Evolutionary conservation across 2,329 filamentous ascomycete genomes (phyloP).

Genomic region (Calonectria honghensis): DNA sequence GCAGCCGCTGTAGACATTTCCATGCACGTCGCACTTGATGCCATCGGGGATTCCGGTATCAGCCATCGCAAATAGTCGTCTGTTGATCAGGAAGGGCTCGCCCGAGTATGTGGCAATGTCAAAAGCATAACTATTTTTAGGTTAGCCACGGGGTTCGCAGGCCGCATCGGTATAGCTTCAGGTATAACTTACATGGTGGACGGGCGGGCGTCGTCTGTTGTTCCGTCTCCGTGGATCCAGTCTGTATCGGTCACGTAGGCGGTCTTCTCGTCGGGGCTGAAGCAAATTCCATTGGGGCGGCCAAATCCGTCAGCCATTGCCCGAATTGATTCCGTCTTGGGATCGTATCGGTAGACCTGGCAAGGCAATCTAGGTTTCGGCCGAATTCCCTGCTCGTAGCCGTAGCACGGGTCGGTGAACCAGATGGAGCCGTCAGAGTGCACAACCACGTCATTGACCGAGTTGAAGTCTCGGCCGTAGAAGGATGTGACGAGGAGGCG

Average conservation of each 20-base stretch:
- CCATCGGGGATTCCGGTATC: conserved; percentile 67
- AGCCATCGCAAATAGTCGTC: conserved; percentile 70
- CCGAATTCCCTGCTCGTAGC: conserved; percentile 67
- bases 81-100: conserved; percentile 41
- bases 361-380: conserved; percentile 65
- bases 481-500: conserved; percentile 61
- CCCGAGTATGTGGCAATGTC: conserved; percentile 52
- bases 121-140: conserved; percentile 58
- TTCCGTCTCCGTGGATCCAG: conserved; percentile 58
- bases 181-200: conserved; percentile 53
- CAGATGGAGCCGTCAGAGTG: conserved; percentile 66
- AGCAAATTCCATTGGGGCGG: conserved; percentile 67
- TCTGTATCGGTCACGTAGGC: conserved; percentile 68
- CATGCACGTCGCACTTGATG: conserved; percentile 67
- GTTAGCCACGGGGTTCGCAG: neutral
- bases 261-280: conserved; percentile 66
- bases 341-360: conserved; percentile 69
- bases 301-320: conserved; percentile 69
- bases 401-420: conserved; percentile 72
- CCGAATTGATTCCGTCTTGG: conserved; percentile 61
- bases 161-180: too few relatives aligned
- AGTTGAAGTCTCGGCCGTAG: conserved; percentile 68
- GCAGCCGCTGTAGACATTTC: conserved; percentile 70
- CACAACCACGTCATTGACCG: conserved; percentile 68
- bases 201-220: conserved; percentile 51